phyloP scores from a whole-genome alignment of 306 rosid genomes.

The Begonia peltatifolia region DNA sequence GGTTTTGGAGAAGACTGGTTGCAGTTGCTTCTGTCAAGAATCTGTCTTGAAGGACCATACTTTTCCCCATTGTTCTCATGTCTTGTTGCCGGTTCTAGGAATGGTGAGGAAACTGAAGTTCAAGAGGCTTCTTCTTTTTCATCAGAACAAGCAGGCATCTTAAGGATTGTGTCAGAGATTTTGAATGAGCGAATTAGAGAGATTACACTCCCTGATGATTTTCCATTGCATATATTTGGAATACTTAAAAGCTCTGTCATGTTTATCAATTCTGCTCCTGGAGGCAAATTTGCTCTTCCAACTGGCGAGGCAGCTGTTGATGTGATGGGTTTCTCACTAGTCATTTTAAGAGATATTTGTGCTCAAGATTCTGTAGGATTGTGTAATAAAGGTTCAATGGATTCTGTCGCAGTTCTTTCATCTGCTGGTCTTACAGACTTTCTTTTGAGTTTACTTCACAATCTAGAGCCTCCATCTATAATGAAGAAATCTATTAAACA shows the following conservation, averaged over 20 bases:
- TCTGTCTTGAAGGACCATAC: slow-evolving; percentile 39
- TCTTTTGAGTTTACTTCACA: slow-evolving; percentile 38
- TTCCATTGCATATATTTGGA: slow-evolving; percentile 32
- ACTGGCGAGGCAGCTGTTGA: slow-evolving; percentile 34
- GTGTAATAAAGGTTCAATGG: slow-evolving; percentile 13
- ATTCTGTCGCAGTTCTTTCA: slow-evolving; percentile 32
- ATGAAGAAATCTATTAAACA: slow-evolving; percentile 40
- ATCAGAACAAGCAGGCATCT: slow-evolving; percentile 38
- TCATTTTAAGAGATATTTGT: slow-evolving; percentile 60
- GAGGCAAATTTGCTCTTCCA: slow-evolving; percentile 45
- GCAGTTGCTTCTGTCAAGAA: slow-evolving; percentile 49
- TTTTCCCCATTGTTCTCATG: slow-evolving; percentile 23
- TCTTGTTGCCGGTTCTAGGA: slow-evolving; percentile 10
- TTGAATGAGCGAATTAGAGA: slow-evolving; percentile 32
- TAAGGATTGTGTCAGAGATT: slow-evolving; percentile 32
- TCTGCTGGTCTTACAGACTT: slow-evolving; percentile 40
- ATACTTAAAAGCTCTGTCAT: slow-evolving; percentile 40
- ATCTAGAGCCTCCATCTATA: slow-evolving; percentile 63
- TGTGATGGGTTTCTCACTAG: slow-evolving; percentile 57
- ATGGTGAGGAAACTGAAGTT: slow-evolving; percentile 14
- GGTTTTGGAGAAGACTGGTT: slow-evolving; percentile 62
- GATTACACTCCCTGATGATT: slow-evolving; percentile 19
- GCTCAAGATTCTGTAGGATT: slow-evolving; percentile 26
- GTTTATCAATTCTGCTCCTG: slow-evolving; percentile 15
- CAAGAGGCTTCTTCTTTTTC: slow-evolving; percentile 15